Percentiles rank a stretch among this genome's conserved stretches.
Evolutionary conservation across 495 filamentous ascomycete genomes (phyloP).

Genomic region (Chaetomium tenue): DNA sequence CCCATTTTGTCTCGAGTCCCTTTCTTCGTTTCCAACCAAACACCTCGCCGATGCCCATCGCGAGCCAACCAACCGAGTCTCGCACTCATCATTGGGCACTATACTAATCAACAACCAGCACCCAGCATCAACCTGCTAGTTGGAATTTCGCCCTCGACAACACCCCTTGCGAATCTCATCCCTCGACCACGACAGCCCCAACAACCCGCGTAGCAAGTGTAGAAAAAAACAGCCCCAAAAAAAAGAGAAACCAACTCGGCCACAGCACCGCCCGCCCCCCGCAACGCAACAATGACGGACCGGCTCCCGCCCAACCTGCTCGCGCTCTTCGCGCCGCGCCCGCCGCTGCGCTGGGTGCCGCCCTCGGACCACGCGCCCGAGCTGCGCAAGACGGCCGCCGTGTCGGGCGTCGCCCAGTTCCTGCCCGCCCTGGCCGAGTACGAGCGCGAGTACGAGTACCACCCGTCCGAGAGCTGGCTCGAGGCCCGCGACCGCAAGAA

Average conservation of each 20-base stretch:
- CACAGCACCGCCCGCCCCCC: too few species aligned
- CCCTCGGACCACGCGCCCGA: slow-evolving; percentile 81
- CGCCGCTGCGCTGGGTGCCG: slow-evolving; percentile 84
- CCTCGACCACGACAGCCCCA: too few species aligned
- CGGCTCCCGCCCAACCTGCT: slow-evolving; percentile 90
- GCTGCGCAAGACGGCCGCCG: slow-evolving; percentile 67
- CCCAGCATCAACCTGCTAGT: not conserved
- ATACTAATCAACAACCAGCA: not conserved
- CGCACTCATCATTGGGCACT: not conserved
- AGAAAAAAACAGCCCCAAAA: not conserved
- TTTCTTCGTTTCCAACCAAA: slow-evolving; percentile 3
- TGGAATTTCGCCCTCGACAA: not conserved
- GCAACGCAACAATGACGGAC: slow-evolving; percentile 78
- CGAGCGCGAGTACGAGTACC: slow-evolving; percentile 68
- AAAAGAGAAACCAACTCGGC: too few species aligned
- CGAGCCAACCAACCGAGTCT: not conserved
- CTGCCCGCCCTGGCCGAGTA: slow-evolving; percentile 68
- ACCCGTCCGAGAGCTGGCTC: slow-evolving; percentile 88
- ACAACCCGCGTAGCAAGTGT: too few species aligned
- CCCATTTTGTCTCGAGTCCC: not conserved
- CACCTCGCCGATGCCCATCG: not conserved
- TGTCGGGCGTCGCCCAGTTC: slow-evolving; percentile 71
- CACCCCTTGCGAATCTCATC: not conserved
- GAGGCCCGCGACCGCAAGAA: slow-evolving; percentile 78
- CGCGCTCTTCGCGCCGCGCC: slow-evolving; percentile 89